Percentiles rank a stretch among this genome's conserved stretches.
phyloP scores from a whole-genome alignment of 441 rosid species.

The Eutrema salsugineum region DNA sequence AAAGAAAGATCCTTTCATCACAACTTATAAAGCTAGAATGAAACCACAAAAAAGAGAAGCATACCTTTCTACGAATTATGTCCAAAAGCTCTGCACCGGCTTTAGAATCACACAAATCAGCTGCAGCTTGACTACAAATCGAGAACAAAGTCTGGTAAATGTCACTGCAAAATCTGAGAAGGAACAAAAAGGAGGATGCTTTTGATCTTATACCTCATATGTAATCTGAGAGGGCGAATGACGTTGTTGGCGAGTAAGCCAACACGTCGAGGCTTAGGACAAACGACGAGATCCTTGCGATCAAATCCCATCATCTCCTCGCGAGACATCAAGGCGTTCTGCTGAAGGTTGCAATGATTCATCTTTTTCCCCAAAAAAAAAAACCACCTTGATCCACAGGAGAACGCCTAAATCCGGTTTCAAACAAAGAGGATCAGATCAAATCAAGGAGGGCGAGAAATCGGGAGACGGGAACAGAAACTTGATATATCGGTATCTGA shows the following conservation, averaged over 20 bases:
- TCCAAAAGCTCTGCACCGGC: slow-evolving; percentile 81
- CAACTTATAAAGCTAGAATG: not conserved
- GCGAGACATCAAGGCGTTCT: slow-evolving; percentile 52
- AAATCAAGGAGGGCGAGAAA: not conserved
- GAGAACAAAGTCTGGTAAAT: not conserved
- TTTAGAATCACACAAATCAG: slow-evolving; percentile 48
- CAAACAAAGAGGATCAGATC: not conserved
- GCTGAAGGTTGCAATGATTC: slow-evolving; percentile 64
- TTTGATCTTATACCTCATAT: slow-evolving; percentile 45
- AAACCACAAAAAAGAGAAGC: not conserved
- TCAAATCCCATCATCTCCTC: slow-evolving; percentile 61
- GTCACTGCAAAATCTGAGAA: not conserved
- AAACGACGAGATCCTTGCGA: slow-evolving; percentile 53
- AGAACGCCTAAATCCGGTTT: slow-evolving; percentile 7
- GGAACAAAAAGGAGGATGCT: not conserved
- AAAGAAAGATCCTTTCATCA: not conserved
- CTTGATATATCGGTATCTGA: not conserved
- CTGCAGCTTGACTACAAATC: slow-evolving; percentile 44
- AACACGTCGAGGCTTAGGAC: slow-evolving; percentile 83
- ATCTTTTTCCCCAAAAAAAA: slow-evolving; percentile 32
- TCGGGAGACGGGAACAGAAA: not conserved
- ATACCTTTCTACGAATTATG: slow-evolving; percentile 66
- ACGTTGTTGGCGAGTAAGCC: slow-evolving; percentile 47
- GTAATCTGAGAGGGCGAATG: slow-evolving; percentile 51
- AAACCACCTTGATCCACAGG: not conserved